phyloP scores from a whole-genome alignment of 2,329 filamentous ascomycete species.

The Epichloe scottii region DNA sequence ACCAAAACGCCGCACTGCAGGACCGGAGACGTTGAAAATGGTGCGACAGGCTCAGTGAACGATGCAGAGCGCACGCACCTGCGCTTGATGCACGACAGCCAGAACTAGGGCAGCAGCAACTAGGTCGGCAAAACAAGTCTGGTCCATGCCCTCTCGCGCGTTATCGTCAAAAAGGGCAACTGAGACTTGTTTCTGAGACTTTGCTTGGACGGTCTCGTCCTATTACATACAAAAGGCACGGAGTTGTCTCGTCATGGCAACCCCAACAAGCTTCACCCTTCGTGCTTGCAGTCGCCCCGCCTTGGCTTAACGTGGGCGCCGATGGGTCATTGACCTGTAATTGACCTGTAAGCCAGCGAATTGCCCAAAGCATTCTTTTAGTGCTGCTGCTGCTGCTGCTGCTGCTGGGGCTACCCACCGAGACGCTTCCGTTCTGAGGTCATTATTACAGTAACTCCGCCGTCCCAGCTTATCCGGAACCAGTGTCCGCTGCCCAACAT shows the following conservation, averaged over 20 bases:
- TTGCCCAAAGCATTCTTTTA: not conserved
- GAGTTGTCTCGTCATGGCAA: not conserved
- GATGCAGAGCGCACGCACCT: not conserved
- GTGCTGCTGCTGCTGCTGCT: not conserved
- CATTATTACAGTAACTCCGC: slow-evolving; percentile 8
- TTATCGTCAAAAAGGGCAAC: not conserved
- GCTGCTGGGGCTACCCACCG: not conserved
- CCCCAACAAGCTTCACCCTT: too few relatives aligned
- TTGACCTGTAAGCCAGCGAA: not conserved
- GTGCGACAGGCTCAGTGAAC: not conserved
- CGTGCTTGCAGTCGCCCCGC: not conserved
- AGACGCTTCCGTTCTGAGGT: slow-evolving; percentile 4
- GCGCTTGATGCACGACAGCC: not conserved
- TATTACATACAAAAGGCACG: not conserved
- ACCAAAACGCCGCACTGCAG: too few relatives aligned
- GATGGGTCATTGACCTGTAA: not conserved
- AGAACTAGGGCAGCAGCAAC: too few relatives aligned
- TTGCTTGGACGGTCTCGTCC: not conserved
- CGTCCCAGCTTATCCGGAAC: slow-evolving; percentile 9
- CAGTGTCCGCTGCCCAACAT: slow-evolving; percentile 4
- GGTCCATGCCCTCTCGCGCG: too few relatives aligned
- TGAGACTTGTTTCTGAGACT: not conserved
- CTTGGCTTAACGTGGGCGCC: not conserved
- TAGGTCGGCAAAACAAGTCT: too few relatives aligned
- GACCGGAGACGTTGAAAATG: not conserved